Percentiles rank a stretch among this genome's conserved stretches.
Evolutionary conservation across 768 basidiomycete species (phyloP).

Genomic region (Rhodotorula taiwanensis): DNA sequence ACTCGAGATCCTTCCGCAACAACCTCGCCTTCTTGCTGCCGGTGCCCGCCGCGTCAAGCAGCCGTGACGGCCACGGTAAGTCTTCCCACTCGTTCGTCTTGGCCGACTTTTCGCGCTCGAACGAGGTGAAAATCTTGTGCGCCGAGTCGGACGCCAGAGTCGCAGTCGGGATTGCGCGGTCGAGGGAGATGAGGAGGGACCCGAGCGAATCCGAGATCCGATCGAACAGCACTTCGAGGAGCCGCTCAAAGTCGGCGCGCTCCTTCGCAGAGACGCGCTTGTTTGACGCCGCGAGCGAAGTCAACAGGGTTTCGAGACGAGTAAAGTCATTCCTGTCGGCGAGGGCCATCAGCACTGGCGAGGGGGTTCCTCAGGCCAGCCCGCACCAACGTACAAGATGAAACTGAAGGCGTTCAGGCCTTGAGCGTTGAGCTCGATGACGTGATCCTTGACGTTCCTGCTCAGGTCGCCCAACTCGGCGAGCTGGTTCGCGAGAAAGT

Average conservation of each 20-base stretch:
- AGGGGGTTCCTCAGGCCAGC: background rate
- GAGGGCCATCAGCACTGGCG: no score
- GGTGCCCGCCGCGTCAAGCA: conserved; percentile 4
- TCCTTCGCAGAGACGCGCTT: background rate
- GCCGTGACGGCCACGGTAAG: conserved; percentile 1
- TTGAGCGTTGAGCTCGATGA: conserved; percentile 35
- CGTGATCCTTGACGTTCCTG: conserved; percentile 40
- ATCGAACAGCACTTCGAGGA: conserved; percentile 37
- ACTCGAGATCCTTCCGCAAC: conserved; percentile 35
- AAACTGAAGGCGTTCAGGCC: conserved; percentile 40
- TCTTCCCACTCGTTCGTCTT: conserved; percentile 12
- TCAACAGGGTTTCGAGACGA: conserved; percentile 34
- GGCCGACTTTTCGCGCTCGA: conserved; percentile 14
- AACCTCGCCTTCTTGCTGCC: conserved; percentile 27
- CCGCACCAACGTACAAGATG: conserved; percentile 20
- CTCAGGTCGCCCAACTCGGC: conserved; percentile 28
- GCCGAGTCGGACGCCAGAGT: conserved; percentile 34
- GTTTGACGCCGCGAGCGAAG: background rate
- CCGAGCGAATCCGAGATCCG: conserved; percentile 32
- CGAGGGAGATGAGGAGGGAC: conserved; percentile 37
- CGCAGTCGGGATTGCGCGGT: conserved; percentile 38
- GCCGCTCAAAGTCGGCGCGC: conserved; percentile 14
- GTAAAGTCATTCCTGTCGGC: conserved; percentile 33
- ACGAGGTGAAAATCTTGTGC: conserved; percentile 19
- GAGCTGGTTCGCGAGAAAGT: conserved; percentile 13